Evolutionary conservation across 2,329 filamentous ascomycete species (phyloP), one percentile per base, ranked within the genome.

Genomic region (Talaromyces sp.): DNA sequence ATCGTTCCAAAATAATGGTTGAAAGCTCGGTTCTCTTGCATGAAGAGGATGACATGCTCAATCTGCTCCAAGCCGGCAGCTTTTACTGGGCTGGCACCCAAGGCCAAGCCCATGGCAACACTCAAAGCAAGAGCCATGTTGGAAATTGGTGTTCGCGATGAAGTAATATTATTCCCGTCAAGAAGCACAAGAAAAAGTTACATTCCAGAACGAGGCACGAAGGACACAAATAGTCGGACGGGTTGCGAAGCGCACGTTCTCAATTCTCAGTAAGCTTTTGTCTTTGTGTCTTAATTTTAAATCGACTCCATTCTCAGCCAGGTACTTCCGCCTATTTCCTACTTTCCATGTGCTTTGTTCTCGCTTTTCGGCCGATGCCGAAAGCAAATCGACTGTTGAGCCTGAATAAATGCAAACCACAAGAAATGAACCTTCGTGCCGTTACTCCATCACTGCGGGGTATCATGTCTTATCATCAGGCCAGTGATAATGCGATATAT

Each of bases 41-140:
- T 86, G 73, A 86, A 86, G 11, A 86, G 80, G 11, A 86, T 80
- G 31, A 86, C 83, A 82, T 86, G 84, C 27, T 86, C 78, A 65
- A 86, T 83, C 65, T 85, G 83, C 29, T 77, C 77, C 38, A 84
- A 74, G 6, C 61, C 61, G 19, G 47, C 27, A 34, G 54, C 22
- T 10, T 58, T 3, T 11, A 45, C 58, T 27, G 69, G 51, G n/a
- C 53, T 64, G 19, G 34, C 69, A 54, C 63, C 66, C 8, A 62
- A 19, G 38, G 47, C 61, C 58, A 64, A 45, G 38, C 54, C 43
- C 54, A 66, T 34, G 19, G 58, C 56, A 38, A 58, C 27, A 22
- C 61, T 60, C 40, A 64, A 36, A 1, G 27, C 31, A 38, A 64
- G 22, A 17, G 65, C 65, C 65, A 66, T 66, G 13, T 29, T 63